A percentile compares a stretch with the other conserved stretches of the same genome.
Conservation (phyloP, 768 basidiomycete genomes). For the Serendipita sp. region DNA sequence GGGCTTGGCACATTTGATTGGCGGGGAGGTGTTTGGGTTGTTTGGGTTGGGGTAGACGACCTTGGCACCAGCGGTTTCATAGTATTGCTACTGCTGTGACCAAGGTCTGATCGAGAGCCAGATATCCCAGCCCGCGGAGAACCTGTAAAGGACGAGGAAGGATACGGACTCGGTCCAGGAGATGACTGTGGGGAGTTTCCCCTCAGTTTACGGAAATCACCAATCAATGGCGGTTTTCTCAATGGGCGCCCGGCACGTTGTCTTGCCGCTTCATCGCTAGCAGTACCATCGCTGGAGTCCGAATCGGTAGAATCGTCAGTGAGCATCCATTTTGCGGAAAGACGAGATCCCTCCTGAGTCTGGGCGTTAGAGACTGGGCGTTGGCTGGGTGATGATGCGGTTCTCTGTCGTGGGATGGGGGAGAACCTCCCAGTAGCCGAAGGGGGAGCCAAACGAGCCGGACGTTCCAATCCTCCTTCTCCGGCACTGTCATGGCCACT, state of each 20-base stretch:
- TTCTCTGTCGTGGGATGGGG: conserved; percentile 1
- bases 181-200: neutral
- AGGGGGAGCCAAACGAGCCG: neutral
- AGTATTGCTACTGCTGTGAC: neutral
- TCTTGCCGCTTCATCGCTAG: neutral
- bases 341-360: neutral
- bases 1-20: neutral
- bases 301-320: neutral
- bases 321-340: conserved; percentile 3
- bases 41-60: neutral
- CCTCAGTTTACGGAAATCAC: neutral
- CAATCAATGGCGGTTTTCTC: neutral
- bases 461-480: neutral
- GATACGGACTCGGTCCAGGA: neutral
- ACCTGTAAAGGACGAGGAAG: neutral
- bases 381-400: neutral
- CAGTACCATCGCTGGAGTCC: neutral
- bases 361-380: neutral
- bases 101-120: neutral
- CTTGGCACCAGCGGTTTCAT: neutral
- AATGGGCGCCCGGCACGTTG: neutral
- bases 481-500: neutral
- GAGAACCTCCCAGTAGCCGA: neutral
- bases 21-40: neutral
- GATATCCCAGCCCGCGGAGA: neutral